phyloP scores from a whole-genome alignment of 2,329 filamentous ascomycete genomes.

The Mycosphaerella sp. region DNA sequence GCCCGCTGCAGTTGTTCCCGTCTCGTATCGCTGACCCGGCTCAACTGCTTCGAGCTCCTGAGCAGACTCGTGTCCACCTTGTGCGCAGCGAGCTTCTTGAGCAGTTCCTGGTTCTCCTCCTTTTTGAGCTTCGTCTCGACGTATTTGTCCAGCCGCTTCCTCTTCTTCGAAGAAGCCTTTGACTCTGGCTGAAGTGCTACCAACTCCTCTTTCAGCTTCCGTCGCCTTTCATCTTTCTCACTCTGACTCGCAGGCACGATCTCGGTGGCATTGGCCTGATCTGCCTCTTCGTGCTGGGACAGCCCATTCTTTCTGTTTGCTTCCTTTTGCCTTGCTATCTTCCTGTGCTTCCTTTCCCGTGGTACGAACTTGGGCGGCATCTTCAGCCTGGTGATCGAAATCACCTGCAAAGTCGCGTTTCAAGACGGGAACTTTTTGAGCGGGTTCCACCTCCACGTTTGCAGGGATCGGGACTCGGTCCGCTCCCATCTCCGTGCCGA shows the following conservation, averaged over 20 bases:
- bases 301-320: neutral
- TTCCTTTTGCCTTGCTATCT: constrained; percentile 55
- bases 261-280: constrained; percentile 51
- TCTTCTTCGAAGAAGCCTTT: constrained; percentile 58
- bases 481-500: neutral
- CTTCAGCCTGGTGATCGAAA: neutral
- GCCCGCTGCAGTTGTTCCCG: constrained; percentile 60
- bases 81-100: constrained; percentile 72
- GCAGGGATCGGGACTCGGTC: neutral
- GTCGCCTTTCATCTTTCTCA: constrained; percentile 50
- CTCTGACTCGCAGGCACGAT: constrained; percentile 45
- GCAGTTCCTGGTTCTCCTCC: constrained; percentile 78
- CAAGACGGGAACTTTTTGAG: constrained; percentile 2
- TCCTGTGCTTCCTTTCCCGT: constrained; percentile 56
- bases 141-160: constrained; percentile 63
- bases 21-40: constrained; percentile 65
- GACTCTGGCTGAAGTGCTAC: constrained; percentile 48
- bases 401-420: neutral
- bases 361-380: constrained; percentile 44
- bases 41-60: constrained; percentile 69
- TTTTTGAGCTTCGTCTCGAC: constrained; percentile 89
- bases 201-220: constrained; percentile 50
- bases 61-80: constrained; percentile 79
- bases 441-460: neutral
- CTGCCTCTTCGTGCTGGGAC: constrained; percentile 40